These are phyloP conservation scores for Globisporangium abappressorium DNA, from an alignment of 352 stramenopile species.

Conservation along the genomic window DNA sequence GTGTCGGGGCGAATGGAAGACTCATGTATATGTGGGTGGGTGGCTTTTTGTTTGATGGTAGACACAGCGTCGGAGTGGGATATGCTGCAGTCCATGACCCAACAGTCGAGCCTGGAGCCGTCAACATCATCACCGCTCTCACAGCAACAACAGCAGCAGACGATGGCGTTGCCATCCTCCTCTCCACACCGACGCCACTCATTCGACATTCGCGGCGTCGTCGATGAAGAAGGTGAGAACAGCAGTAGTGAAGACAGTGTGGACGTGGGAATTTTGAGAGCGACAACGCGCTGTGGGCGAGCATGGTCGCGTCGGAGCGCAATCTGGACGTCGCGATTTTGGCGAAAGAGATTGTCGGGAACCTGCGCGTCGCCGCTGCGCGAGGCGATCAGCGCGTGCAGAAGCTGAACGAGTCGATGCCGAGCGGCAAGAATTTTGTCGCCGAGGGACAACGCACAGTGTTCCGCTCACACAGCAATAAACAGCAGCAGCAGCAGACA, in stretches of 20 bases:
- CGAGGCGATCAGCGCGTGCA: conserved; percentile 28
- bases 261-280: background rate
- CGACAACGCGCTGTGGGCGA: conserved; percentile 11
- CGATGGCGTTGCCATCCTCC: background rate
- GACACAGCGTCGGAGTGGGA: conserved; percentile 20
- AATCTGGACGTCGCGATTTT: conserved; percentile 17
- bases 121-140: background rate
- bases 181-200: conserved; percentile 12
- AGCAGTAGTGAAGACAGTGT: conserved; percentile 5
- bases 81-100: conserved; percentile 15
- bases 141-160: background rate
- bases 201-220: background rate
- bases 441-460: background rate
- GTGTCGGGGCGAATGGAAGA: background rate
- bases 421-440: conserved; percentile 21
- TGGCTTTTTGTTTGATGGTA: background rate
- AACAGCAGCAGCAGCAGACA: background rate
- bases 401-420: conserved; percentile 21
- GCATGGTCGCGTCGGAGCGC: conserved; percentile 14
- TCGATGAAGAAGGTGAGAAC: background rate
- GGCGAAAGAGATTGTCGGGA: conserved; percentile 42
- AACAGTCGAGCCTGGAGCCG: background rate
- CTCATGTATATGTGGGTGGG: background rate
- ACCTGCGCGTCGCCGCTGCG: conserved; percentile 27
- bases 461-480: background rate